Percentiles rank a stretch among this genome's conserved stretches.
phyloP scores from a whole-genome alignment of 768 basidiomycete genomes.

The Lactifluus rugatus region DNA sequence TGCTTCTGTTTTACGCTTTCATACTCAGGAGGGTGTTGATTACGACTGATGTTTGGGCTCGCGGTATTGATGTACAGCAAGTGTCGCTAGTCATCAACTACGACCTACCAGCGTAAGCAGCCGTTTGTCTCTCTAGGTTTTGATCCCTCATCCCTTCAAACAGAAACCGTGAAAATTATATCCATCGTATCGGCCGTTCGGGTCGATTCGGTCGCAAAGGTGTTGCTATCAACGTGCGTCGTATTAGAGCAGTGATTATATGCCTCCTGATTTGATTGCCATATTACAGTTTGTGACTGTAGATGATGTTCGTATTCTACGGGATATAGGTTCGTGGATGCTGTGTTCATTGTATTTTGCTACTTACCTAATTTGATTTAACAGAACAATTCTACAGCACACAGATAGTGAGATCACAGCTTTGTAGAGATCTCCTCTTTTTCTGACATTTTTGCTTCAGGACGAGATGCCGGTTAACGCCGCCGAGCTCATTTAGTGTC shows the following conservation, averaged over 20 bases:
- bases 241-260: neutral
- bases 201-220: constrained; percentile 99
- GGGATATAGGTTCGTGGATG: constrained; percentile 75
- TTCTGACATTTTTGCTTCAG: constrained; percentile 33
- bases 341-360: neutral
- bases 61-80: constrained; percentile 97
- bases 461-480: constrained; percentile 99
- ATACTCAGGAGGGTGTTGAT: constrained; percentile 74
- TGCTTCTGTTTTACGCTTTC: neutral
- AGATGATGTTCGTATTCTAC: constrained; percentile 91
- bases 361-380: neutral
- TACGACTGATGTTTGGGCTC: constrained; percentile 94
- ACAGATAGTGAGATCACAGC: constrained; percentile 56
- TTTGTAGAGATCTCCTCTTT: neutral
- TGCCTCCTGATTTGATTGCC: neutral
- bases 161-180: constrained; percentile 98
- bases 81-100: constrained; percentile 97
- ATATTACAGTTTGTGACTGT: constrained; percentile 72
- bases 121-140: constrained; percentile 7
- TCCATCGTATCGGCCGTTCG: constrained; percentile 98
- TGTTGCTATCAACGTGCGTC: constrained; percentile 93
- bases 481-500: constrained; percentile 79
- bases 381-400: constrained; percentile 95
- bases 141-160: neutral
- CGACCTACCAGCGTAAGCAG: constrained; percentile 82